phyloP scores from a whole-genome alignment of 345 rosid species.

The Clarkia xantiana region DNA sequence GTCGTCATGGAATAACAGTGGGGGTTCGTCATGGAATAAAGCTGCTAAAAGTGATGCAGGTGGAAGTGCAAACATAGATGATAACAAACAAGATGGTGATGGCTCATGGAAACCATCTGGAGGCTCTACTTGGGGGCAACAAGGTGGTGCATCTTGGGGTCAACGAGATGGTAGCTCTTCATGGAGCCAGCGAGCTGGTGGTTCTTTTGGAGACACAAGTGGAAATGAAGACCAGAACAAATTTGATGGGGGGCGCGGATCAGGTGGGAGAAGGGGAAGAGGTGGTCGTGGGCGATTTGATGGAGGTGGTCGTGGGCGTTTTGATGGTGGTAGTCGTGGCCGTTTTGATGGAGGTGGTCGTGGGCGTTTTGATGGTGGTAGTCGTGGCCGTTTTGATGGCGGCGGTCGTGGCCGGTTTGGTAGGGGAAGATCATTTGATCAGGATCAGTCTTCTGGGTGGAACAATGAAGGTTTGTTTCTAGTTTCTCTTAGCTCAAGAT shows the following conservation, averaged over 20 bases:
- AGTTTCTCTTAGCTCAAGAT: not conserved
- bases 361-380: slow-evolving; percentile 11
- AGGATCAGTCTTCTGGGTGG: slow-evolving; percentile 20
- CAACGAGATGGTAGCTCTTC: slow-evolving; percentile 8
- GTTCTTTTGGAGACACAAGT: slow-evolving; percentile 2
- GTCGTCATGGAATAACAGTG: slow-evolving; percentile 3
- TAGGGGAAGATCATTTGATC: slow-evolving; percentile 17
- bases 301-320: slow-evolving; percentile 19
- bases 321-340: slow-evolving; percentile 12
- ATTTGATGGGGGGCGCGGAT: slow-evolving; percentile 22
- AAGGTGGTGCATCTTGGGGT: slow-evolving; percentile 4
- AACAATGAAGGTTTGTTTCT: slow-evolving; percentile 12
- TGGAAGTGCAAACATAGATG: not conserved
- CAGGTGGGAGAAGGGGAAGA: slow-evolving; percentile 24
- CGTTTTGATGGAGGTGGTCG: slow-evolving; percentile 18
- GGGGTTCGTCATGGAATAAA: slow-evolving; percentile 12
- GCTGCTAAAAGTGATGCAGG: slow-evolving; percentile 11
- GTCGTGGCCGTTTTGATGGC: slow-evolving; percentile 20
- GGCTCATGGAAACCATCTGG: slow-evolving; percentile 9
- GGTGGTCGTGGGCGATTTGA: slow-evolving; percentile 12
- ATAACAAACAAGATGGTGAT: slow-evolving; percentile 1
- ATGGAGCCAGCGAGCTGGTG: slow-evolving; percentile 6
- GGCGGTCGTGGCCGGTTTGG: slow-evolving; percentile 20
- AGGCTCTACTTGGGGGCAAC: slow-evolving; percentile 4
- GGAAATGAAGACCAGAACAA: slow-evolving; percentile 9